Conservation (phyloP, 169 alveolate species). For the Cryptosporidium viatorum region DNA sequence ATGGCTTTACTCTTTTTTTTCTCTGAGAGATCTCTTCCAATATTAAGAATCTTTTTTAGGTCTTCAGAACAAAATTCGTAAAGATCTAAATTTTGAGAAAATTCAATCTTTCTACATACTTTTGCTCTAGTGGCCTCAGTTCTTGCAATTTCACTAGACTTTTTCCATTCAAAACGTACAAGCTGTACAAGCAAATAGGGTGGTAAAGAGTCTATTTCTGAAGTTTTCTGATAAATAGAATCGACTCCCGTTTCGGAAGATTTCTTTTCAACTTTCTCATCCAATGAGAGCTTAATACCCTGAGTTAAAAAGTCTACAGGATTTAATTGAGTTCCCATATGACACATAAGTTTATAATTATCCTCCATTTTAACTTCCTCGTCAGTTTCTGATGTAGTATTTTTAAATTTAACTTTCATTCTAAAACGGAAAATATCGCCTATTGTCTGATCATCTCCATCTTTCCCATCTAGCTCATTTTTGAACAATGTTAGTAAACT, state of each 20-base stretch:
- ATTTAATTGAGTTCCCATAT: conserved; percentile 90
- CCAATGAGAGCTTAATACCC: conserved; percentile 89
- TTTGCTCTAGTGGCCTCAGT: conserved; percentile 95
- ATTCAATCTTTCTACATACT: conserved; percentile 92
- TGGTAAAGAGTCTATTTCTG: conserved; percentile 90
- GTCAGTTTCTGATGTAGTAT: conserved; percentile 82
- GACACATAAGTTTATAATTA: conserved; percentile 80
- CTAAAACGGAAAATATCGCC: conserved; percentile 85
- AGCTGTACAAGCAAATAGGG: conserved; percentile 92
- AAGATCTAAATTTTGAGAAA: conserved; percentile 92
- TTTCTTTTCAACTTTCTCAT: conserved; percentile 89
- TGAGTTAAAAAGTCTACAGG: conserved; percentile 91
- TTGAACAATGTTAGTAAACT: conserved; percentile 80
- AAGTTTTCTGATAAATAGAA: conserved; percentile 88
- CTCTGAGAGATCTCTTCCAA: conserved; percentile 85
- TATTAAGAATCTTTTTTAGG: conserved; percentile 80
- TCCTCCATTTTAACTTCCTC: conserved; percentile 80
- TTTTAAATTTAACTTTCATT: conserved; percentile 78
- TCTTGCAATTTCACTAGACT: conserved; percentile 85
- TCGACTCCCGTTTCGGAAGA: conserved; percentile 85
- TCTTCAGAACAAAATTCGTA: conserved; percentile 93
- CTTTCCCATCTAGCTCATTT: conserved; percentile 74
- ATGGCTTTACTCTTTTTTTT: conserved; percentile 82
- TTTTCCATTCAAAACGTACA: conserved; percentile 96
- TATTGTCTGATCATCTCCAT: conserved; percentile 64